phyloP scores from a whole-genome alignment of 257 asterid genomes.

The Voacanga thouarsii region DNA sequence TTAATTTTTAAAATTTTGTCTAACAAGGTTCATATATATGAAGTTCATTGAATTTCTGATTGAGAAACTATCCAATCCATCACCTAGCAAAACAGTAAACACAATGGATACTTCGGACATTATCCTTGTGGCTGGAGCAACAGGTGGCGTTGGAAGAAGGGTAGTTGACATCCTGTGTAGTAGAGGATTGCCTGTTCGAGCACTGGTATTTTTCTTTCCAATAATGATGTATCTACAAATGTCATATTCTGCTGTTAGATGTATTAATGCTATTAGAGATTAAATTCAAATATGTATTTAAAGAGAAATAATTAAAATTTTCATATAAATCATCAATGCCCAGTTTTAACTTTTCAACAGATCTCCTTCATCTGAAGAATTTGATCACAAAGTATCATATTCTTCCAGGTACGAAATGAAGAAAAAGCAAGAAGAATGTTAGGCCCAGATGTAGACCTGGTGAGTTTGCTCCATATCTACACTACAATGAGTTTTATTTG shows the following conservation, averaged over 20 bases:
- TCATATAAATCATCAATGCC: not conserved
- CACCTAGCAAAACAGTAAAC: conserved; percentile 65
- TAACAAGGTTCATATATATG: conserved; percentile 40
- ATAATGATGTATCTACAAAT: not conserved
- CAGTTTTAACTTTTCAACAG: not conserved
- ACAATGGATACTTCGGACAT: conserved; percentile 64
- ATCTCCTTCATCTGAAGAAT: not conserved
- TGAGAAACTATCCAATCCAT: conserved; percentile 81
- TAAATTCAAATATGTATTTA: not conserved
- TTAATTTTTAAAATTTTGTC: conserved; percentile 17
- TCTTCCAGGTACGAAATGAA: conserved; percentile 80
- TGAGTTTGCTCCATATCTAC: conserved; percentile 33
- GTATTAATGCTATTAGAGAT: not conserved
- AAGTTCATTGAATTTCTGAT: conserved; percentile 85
- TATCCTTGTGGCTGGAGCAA: conserved; percentile 88
- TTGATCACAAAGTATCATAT: not conserved
- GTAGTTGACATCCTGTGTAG: conserved; percentile 68
- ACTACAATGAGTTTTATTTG: not conserved
- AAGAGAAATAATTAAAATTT: not conserved
- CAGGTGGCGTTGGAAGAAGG: conserved; percentile 99
- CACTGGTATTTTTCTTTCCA: conserved; percentile 44
- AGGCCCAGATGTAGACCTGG: conserved; percentile 87
- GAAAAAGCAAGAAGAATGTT: conserved; percentile 93
- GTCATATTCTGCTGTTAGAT: not conserved
- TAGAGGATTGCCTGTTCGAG: conserved; percentile 69